Percentiles rank a stretch among this genome's conserved stretches.
Evolutionary conservation across 495 filamentous ascomycete species (phyloP).

Genomic region (Penicillium subrubescens): DNA sequence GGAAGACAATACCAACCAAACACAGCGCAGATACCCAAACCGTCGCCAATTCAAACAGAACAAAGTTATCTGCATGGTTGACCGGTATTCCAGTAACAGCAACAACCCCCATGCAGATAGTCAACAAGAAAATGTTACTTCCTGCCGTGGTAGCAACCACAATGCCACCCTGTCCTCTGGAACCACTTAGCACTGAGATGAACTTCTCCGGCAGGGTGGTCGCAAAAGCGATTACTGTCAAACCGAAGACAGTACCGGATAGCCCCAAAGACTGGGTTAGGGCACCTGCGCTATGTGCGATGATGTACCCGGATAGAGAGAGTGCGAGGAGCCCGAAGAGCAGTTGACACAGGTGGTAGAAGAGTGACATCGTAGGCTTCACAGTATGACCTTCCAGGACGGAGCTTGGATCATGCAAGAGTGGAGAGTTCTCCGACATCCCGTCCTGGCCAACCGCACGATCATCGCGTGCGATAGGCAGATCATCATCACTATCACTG

Average conservation of each 20-base stretch:
- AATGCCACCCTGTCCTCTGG: constrained; percentile 49
- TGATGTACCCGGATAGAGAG: constrained; percentile 50
- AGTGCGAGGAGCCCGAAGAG: constrained; percentile 51
- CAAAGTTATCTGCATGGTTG: constrained; percentile 21
- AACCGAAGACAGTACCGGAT: constrained; percentile 51
- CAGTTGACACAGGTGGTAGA: constrained; percentile 47
- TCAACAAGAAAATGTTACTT: constrained; percentile 58
- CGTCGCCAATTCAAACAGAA: constrained; percentile 37
- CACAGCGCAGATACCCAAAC: constrained; percentile 37
- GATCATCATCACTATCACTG: constrained; percentile 9
- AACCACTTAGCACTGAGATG: constrained; percentile 48
- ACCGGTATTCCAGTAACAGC: constrained; percentile 30
- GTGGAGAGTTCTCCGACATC: constrained; percentile 25
- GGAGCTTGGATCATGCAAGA: constrained; percentile 2
- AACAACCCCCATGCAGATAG: constrained; percentile 51
- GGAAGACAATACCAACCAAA: constrained; percentile 32
- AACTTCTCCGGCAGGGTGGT: constrained; percentile 62
- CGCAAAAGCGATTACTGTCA: constrained; percentile 56
- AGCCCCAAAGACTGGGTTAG: constrained; percentile 43
- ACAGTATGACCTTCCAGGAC: not conserved
- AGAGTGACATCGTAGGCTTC: constrained; percentile 13
- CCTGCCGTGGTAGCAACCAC: constrained; percentile 57
- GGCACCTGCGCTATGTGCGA: constrained; percentile 42
- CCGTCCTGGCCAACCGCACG: too few species aligned
- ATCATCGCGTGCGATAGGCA: too few species aligned